Evolutionary conservation across 331 rosid genomes (phyloP), one percentile per base, ranked within the genome.

Genomic region (Spiraea crenata): DNA sequence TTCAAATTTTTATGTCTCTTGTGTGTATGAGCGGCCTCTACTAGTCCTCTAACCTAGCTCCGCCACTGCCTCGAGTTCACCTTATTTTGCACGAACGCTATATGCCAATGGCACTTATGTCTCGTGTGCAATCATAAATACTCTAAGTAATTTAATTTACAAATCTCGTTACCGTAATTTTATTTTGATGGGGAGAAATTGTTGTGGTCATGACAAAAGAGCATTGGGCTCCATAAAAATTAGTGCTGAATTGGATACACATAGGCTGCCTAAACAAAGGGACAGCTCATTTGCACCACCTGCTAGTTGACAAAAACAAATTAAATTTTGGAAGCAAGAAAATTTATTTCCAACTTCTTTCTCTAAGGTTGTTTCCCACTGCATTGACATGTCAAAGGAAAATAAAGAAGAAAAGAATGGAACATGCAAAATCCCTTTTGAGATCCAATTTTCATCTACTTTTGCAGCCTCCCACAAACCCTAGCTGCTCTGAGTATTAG

Each of bases 321-420:
- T 58, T 77, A 70, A 82, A 80, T 67, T 79, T 76, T 67, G 77
- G 70, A 82, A 77, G 37, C 54, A 56, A 34, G 64, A 70, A 82
- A 66, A 58, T 73, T 71, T 75, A 74, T 82, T 88, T 78, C 86
- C 68, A 84, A 73, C 80, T 73, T 71, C 65, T 79, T 34, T 63
- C 71, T 81, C 72, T 78, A 77, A 76, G 69, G 81, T 74, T 85
- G 82, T 85, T 87, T 80, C 85, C 88, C 82, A 80, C 61, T 45
- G 71, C 88, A 77, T 79, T 62, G 79, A 81, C 88, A 79, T 44
- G 70, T 74, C 71, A 81, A 79, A 65, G 57, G 15, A 17, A 56
- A 17, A 46, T 4, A 34, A 38, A 72, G 7, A 10, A 38, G 31
- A 39, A 49, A 47, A 82, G 66, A 41, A 42, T 20, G 63, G 67